phyloP scores from a whole-genome alignment of 2,329 filamentous ascomycete species.

The Trichoderma oligosporum region DNA sequence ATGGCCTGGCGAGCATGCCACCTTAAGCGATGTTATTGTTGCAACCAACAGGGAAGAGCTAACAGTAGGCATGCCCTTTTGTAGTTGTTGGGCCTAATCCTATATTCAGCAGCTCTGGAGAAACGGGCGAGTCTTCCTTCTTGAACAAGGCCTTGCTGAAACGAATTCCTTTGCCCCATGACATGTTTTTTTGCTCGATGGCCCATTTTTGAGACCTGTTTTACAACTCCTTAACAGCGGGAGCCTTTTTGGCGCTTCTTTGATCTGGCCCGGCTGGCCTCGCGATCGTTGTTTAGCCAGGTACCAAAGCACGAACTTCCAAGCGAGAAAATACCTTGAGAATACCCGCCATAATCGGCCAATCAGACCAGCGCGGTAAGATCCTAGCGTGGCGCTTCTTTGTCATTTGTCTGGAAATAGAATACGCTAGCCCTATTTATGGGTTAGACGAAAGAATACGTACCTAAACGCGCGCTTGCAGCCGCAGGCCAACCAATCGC shows the following conservation, averaged over 20 bases:
- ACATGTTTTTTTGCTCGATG: background rate
- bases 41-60: background rate
- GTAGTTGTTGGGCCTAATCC: conserved; percentile 5
- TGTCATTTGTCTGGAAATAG: conserved; percentile 11
- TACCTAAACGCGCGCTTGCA: conserved; percentile 22
- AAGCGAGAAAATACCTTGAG: background rate
- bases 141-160: conserved; percentile 8
- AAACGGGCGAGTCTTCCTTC: background rate
- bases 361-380: conserved; percentile 20
- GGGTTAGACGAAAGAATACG: background rate
- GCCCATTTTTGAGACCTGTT: background rate
- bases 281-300: background rate
- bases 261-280: conserved; percentile 11
- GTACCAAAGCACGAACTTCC: conserved; percentile 1
- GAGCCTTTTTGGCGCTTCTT: background rate
- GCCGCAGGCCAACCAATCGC: background rate
- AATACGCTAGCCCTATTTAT: background rate
- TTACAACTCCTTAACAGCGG: background rate
- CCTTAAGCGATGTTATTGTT: conserved; percentile 1
- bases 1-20: background rate
- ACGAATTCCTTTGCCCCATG: conserved; percentile 9
- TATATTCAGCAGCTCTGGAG: background rate
- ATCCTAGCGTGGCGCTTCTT: conserved; percentile 18
- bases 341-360: conserved; percentile 8
- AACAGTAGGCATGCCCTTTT: conserved; percentile 15